Base-by-base conservation (phyloP, 176 grass and related monocot genomes). In the Phoenix roebelenii region DNA sequence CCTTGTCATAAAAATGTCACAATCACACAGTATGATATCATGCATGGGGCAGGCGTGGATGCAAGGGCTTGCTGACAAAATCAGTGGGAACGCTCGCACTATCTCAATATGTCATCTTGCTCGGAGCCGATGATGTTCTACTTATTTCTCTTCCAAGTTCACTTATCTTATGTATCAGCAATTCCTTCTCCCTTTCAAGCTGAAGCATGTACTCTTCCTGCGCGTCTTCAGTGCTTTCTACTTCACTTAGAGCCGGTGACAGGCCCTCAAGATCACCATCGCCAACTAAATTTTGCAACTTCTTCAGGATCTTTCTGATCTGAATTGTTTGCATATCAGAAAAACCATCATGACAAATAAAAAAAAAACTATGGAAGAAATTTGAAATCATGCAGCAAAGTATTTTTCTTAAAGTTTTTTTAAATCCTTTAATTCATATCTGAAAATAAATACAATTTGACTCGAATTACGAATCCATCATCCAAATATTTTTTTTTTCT, bases 261-360 rank as follows among this genome's bases (percentile, higher is more conserved):
- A 98, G 18, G 22, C 70, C 84, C 59, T 98, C 87, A 14, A 70
- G 58, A 57, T 98, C 93, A n/a, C 79, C 87, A 0, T 98, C 88
- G 0, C 85, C 84, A 0, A 83, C 59, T 60, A 98, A 59, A 22
- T 76, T 79, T 54, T 71, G 23, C 6, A 85, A 69, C 50, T 89
- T 98, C 76, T 85, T 79, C 51, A 92, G 16, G 62, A 81, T 74
- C 9, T 73, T 81, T 35, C 82, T 81, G 66, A 85, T 85, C 93
- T 98, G 81, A 3, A 15, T 3, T 18, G 19, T 20, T 56, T 16
- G 5, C 18, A 10, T 15, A 20, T 55, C 12, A 23, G 22, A 22
- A 20, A 20, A 20, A 3, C 22, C 54, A 10, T 22, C 18, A 12
- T 56, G 22, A 23, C 15, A 44, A 44, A 14, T 44, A 44, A 14